Base-by-base conservation (phyloP, 2,329 filamentous ascomycete species). In the Aspergillus arachidicola region DNA sequence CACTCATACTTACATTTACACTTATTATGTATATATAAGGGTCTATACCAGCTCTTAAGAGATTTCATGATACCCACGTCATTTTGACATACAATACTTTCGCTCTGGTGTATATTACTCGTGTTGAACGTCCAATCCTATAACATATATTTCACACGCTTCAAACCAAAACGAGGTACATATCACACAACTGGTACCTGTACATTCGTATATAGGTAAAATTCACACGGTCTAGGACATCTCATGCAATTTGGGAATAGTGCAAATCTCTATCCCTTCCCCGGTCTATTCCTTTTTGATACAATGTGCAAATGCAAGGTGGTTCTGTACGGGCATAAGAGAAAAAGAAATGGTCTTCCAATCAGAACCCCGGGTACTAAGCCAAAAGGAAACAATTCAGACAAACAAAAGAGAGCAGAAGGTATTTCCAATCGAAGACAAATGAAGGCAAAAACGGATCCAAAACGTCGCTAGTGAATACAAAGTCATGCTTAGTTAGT, bases 381-480 rank as follows among this genome's bases (percentile, higher is more conserved):
- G 30, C 57, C 56, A 41, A 68, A 58, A 51, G 41, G 57, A 65
- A 61, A 45, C 34, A 23, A 30, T 6, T n/a, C 61, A 57, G 58
- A 57, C 58, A 48, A 64, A 67, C 63, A 59, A 65, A 74, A 69
- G 68, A 64, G 59, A 65, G 64, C 50, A 59, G 61, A 68, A 67
- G 56, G 64, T 66, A 66, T 61, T 68, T 68, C 66, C 65, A 65
- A 66, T 58, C 61, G 58, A 66, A 50, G 48, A 64, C 57, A 62
- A 63, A 67, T 12, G 55, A 68, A 64, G 56, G 66, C 57, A 61
- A 54, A 56, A 63, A 66, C 51, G 60, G 38, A 67, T 61, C 53
- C 58, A 66, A 68, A 43, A 64, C 60, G 66, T 70, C 68, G 67
- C 73, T 74, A 72, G 67, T 62, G 61, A 72, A 71, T 63, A 69